phyloP scores from a whole-genome alignment of 2,329 filamentous ascomycete genomes.

The Aureobasidium sp. region DNA sequence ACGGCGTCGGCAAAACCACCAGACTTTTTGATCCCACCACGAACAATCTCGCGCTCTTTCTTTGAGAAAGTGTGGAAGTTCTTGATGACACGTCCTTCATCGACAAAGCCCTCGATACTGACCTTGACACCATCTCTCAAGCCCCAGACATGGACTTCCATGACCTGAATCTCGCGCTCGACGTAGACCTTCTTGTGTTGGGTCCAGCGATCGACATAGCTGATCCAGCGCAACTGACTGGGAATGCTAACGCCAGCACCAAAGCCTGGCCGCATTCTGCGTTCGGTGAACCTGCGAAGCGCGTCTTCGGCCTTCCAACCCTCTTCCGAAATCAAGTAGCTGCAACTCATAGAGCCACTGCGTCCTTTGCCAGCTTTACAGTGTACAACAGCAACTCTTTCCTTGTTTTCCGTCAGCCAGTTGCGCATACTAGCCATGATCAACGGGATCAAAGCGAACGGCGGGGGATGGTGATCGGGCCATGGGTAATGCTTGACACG shows the following conservation, averaged over 20 bases:
- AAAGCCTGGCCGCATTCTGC: slow-evolving; percentile 83
- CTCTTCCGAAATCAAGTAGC: slow-evolving; percentile 84
- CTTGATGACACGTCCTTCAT: slow-evolving; percentile 85
- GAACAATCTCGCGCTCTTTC: slow-evolving; percentile 63
- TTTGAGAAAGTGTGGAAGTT: slow-evolving; percentile 72
- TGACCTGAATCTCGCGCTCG: slow-evolving; percentile 73
- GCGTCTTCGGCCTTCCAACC: slow-evolving; percentile 61
- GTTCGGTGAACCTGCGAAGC: slow-evolving; percentile 63
- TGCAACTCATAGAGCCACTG: slow-evolving; percentile 80
- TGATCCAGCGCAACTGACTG: slow-evolving; percentile 80
- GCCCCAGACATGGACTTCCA: slow-evolving; percentile 88
- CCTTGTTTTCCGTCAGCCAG: slow-evolving; percentile 57
- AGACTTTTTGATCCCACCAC: slow-evolving; percentile 42
- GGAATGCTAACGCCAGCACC: slow-evolving; percentile 88
- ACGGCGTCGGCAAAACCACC: slow-evolving; percentile 39
- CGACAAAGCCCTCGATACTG: slow-evolving; percentile 72
- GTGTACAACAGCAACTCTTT: slow-evolving; percentile 80
- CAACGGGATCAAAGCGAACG: slow-evolving; percentile 79
- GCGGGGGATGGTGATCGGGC: slow-evolving; percentile 95
- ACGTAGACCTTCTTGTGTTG: slow-evolving; percentile 69
- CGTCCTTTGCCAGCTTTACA: slow-evolving; percentile 96
- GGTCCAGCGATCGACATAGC: slow-evolving; percentile 84
- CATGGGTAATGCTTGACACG: slow-evolving; percentile 88
- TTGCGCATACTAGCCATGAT: slow-evolving; percentile 90
- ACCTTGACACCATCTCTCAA: slow-evolving; percentile 82